Conservation (phyloP, 805 yeast species). For the Yarrowia phangngaensis region DNA sequence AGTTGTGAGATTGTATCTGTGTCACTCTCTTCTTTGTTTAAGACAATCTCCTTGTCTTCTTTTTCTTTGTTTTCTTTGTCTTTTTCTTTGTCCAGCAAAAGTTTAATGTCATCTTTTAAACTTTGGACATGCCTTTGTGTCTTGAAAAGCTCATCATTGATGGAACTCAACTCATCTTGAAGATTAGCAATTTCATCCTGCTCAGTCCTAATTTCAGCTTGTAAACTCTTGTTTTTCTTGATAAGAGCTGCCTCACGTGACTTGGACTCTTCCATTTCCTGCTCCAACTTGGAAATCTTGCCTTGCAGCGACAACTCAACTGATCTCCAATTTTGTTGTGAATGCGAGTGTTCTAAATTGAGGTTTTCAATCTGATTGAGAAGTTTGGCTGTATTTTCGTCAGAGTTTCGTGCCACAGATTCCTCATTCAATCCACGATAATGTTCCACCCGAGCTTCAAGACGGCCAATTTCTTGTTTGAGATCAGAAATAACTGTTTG, state of each 20-base stretch:
- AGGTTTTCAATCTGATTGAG: constrained; percentile 50
- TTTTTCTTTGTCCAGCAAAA: no score
- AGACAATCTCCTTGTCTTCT: no score
- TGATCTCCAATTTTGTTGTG: constrained; percentile 77
- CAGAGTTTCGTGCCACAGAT: constrained; percentile 34
- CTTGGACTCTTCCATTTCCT: constrained; percentile 30
- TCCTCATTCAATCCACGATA: constrained; percentile 61
- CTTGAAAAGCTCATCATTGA: constrained; percentile 26
- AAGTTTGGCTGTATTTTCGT: constrained; percentile 40
- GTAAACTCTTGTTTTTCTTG: constrained; percentile 29
- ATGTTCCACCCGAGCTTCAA: constrained; percentile 69
- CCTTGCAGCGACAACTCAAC: constrained; percentile 63
- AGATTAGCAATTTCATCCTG: constrained; percentile 28
- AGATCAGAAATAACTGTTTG: constrained; percentile 29
- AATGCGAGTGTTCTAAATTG: constrained; percentile 67
- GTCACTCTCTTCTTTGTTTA: no score
- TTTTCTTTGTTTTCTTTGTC: no score
- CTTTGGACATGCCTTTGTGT: neutral
- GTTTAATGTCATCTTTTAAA: neutral
- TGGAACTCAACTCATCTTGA: constrained; percentile 27
- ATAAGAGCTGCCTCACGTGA: constrained; percentile 30
- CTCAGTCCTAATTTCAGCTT: constrained; percentile 26
- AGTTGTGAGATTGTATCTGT: no score
- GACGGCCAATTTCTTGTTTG: constrained; percentile 40
- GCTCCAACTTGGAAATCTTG: constrained; percentile 42